Evolutionary conservation across 495 filamentous ascomycete genomes (phyloP).

Genomic region (Hyaloscypha finlandica): DNA sequence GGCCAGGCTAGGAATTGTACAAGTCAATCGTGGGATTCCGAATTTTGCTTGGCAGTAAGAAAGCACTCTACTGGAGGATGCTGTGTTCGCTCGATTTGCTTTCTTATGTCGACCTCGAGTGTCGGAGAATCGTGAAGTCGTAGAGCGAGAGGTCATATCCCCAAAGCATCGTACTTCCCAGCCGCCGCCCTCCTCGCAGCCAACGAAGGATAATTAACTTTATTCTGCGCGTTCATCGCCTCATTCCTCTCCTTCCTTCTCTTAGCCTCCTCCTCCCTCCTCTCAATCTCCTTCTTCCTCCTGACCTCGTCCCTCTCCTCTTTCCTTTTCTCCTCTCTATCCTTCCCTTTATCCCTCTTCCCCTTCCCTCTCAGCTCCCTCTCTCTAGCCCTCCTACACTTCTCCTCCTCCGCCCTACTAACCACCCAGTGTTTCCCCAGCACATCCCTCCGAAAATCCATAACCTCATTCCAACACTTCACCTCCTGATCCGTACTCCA

Average conservation of each 20-base stretch:
- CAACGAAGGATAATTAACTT: slow-evolving; percentile 19
- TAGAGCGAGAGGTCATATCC: slow-evolving; percentile 9
- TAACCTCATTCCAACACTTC: slow-evolving; percentile 68
- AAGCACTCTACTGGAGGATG: no score
- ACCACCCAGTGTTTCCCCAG: slow-evolving; percentile 55
- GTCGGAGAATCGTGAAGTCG: slow-evolving; percentile 6
- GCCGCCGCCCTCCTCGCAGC: slow-evolving; percentile 22
- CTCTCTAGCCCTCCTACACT: slow-evolving; percentile 26
- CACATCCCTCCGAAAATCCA: slow-evolving; percentile 61
- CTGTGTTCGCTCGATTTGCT: neutral
- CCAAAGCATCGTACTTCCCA: slow-evolving; percentile 30
- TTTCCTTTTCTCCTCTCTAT: neutral
- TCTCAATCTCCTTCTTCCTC: slow-evolving; percentile 7
- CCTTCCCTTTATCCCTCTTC: slow-evolving; percentile 2
- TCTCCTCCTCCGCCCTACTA: slow-evolving; percentile 29
- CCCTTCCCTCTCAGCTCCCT: slow-evolving; percentile 21
- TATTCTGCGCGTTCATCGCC: slow-evolving; percentile 10
- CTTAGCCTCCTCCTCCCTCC: slow-evolving; percentile 6
- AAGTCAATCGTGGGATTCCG: no score
- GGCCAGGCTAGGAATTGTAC: no score
- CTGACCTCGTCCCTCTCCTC: slow-evolving; percentile 2
- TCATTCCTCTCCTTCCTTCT: neutral
- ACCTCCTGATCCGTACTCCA: slow-evolving; percentile 74
- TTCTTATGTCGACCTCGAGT: neutral
- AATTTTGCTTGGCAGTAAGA: no score